These are phyloP conservation scores for Skeletonema marinoi DNA, from an alignment of 108 stramenopile genomes.

Conservation along the genomic window DNA sequence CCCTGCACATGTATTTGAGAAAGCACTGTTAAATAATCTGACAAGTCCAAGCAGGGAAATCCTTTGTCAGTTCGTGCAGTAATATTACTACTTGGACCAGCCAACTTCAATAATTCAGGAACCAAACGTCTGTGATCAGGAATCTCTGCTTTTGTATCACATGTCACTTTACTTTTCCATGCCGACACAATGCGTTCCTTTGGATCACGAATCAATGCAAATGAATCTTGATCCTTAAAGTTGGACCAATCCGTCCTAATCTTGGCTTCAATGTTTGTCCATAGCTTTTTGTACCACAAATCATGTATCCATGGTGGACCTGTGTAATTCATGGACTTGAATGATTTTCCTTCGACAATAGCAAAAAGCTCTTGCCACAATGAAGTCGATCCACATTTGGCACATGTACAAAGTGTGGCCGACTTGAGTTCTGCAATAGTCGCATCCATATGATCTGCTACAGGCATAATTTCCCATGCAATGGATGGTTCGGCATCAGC, in stretches of 20 bases:
- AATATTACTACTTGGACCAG: background rate
- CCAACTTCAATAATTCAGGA: background rate
- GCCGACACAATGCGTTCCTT: background rate
- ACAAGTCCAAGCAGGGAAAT: background rate
- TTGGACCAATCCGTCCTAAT: background rate
- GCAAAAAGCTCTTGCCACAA: background rate
- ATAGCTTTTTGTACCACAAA: background rate
- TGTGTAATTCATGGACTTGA: background rate
- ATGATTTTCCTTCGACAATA: background rate
- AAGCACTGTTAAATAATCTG: background rate
- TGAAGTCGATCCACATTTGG: background rate
- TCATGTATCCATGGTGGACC: background rate
- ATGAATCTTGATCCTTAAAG: background rate
- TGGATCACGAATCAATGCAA: slow-evolving; percentile 1
- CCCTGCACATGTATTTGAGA: background rate
- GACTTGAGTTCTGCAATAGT: background rate
- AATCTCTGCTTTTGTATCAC: background rate
- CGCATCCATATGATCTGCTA: background rate
- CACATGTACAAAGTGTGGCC: background rate
- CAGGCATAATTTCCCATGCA: background rate
- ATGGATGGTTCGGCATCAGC: background rate
- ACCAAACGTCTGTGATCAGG: background rate
- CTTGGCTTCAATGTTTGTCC: background rate
- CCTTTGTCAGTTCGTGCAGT: background rate
- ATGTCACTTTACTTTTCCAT: background rate